phyloP scores from a whole-genome alignment of 73 alveolate genomes.

The Tetrahymena elliotti region DNA sequence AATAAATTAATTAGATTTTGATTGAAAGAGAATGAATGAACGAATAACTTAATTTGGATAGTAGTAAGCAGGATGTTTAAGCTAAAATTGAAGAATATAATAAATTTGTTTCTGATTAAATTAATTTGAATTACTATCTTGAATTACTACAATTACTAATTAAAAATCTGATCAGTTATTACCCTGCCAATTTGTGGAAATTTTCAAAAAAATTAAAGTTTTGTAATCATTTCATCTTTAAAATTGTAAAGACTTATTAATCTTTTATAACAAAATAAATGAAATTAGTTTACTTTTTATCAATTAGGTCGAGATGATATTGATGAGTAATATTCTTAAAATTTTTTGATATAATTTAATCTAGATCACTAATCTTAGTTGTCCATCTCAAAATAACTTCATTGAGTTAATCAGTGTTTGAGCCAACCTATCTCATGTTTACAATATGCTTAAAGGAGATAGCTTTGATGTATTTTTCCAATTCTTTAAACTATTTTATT shows the following conservation, averaged over 20 bases:
- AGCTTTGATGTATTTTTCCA: background rate
- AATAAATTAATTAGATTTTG: background rate
- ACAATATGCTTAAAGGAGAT: background rate
- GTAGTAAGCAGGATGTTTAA: background rate
- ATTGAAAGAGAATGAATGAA: no score
- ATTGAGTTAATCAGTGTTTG: background rate
- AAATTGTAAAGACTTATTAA: background rate
- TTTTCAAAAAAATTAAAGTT: no score
- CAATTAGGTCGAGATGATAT: background rate
- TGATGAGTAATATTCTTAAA: background rate
- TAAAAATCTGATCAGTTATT: background rate
- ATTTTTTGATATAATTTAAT: background rate
- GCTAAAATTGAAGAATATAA: background rate
- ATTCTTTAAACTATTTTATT: background rate
- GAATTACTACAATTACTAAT: no score
- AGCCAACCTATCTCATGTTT: background rate
- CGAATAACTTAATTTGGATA: no score
- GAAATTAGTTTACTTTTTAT: background rate
- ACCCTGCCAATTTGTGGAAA: no score
- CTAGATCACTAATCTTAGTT: background rate
- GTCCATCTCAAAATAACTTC: background rate
- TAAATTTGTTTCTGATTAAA: no score
- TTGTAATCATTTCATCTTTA: no score
- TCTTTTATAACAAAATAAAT: no score
- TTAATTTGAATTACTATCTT: no score